Evolutionary conservation across 1,284 basidiomycete species (phyloP), one percentile per base, ranked within the genome.

Genomic region (Ustilago crameri): DNA sequence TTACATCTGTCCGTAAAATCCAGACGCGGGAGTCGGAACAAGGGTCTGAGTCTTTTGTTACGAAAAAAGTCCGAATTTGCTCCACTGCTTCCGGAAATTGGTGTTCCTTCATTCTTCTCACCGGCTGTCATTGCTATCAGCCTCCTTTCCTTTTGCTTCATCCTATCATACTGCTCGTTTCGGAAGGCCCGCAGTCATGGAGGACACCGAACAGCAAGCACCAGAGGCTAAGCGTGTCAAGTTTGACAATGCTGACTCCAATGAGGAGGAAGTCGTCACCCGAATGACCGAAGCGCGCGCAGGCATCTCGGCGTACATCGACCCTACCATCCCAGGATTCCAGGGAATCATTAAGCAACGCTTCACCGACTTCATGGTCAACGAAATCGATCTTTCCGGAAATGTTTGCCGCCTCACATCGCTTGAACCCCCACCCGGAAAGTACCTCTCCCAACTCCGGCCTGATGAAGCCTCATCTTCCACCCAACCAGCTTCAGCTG

Each of bases 281-380:
- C 27, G 67, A 15, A 72, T 72, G 69, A 72, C 69, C 8, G 69
- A 72, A 40, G 20, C 45, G 5, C 46, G 60, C 3, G 79, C 70
- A 3, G 79, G 79, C 2, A 74, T 81, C 43, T 60, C 67, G 1
- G 57, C 71, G 20, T 81, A 76, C 55, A 60, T 79, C 46, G 62
- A 75, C 47, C 40, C 74, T 1, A 42, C 26, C n/a, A 51, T 75
- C 9, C 68, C 64, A 9, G 71, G 76, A 1, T 77, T 81, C 23
- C 64, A 77, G 5, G 79, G 72, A 22, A 78, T 81, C 69, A 79
- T 81, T 72, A 81, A 81, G 60, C 77, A 81, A 54, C 67, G 79
- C 18, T 81, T 79, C 45, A 66, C 77, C 47, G 79, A 81, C 43
- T 81, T 81, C 45, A 60, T 78, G 48, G 79, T 81, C 37, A 75